phyloP scores from a whole-genome alignment of 805 yeast species.

The Zygotorulaspora danielsina region DNA sequence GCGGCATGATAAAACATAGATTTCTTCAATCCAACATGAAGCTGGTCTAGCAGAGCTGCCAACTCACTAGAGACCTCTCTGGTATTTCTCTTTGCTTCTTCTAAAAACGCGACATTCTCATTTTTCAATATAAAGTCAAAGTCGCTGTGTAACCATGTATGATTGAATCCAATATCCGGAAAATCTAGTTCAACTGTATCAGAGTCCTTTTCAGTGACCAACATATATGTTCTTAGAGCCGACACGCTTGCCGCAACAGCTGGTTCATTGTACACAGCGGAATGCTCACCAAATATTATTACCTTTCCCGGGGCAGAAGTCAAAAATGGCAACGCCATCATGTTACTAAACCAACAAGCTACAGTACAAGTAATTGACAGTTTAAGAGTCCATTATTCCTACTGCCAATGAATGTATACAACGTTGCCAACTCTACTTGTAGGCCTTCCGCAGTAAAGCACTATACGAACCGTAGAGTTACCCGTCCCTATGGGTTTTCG shows the following conservation, averaged over 20 bases:
- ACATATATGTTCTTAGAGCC: conserved; percentile 74
- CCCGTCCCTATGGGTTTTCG: not conserved
- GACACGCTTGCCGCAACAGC: conserved; percentile 91
- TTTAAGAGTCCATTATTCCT: too few species aligned
- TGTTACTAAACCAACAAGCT: not conserved
- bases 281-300: conserved; percentile 93
- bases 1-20: conserved; percentile 74
- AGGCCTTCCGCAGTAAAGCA: not conserved
- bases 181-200: conserved; percentile 60
- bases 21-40: conserved; percentile 45
- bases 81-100: conserved; percentile 34
- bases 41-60: conserved; percentile 44
- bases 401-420: too few species aligned
- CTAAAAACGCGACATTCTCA: conserved; percentile 8
- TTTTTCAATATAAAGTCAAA: conserved; percentile 18
- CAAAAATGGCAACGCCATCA: conserved; percentile 48
- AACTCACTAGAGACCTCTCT: conserved; percentile 59
- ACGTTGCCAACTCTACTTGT: not conserved
- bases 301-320: conserved; percentile 97
- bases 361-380: too few species aligned
- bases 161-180: conserved; percentile 72
- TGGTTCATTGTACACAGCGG: conserved; percentile 89
- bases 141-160: conserved; percentile 49
- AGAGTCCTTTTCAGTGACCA: conserved; percentile 48
- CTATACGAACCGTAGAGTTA: not conserved